Base-by-base conservation (phyloP, 2,329 filamentous ascomycete species). In the Trichoderma citrinoviride region DNA sequence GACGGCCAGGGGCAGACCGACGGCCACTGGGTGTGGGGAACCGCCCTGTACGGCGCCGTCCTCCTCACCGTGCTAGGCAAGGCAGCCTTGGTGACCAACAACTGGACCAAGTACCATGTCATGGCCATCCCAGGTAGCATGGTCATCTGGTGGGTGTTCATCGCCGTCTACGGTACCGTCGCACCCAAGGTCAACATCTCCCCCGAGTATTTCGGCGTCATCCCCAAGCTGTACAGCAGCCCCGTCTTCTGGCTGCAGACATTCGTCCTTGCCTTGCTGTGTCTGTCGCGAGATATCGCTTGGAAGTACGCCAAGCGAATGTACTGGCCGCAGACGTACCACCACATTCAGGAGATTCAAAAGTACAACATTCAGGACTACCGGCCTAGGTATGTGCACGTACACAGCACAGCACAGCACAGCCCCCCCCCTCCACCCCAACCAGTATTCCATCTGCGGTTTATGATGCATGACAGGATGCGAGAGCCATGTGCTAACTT, bases 301-400 rank as follows among this genome's bases (percentile, higher is more conserved):
- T 99, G 94, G 93, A 99, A 99, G 82, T 99, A 98, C 72, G 88
- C 87, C 67, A 97, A 97, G 83, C 87, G 95, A 69, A 97, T 99
- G 93, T 99, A 98, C 80, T 90, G 89, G 71, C 95, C 95, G 23
- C 91, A 97, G 79, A 88, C 92, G 49, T 99, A 99, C 74, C 95
- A 99, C 72, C 95, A 99, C 77, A 95, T 99, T 68, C 95, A 99
- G 78, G 95, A 99, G 81, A 99, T 99, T 71, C 95, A 99, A 78
- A 99, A 99, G 80, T 99, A 98, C 81, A 99, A 99, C 73, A 97
- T 99, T 67, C 95, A 99, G 80, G 95, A 99, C 80, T 99, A 99
- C 79, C 85, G 95, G 74, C 95, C 95, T 67, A 89, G 95, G 91
- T 93, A 85, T 71, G 85, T 82, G n/a, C n/a, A n/a, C n/a, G n/a